A percentile compares a stretch with the other conserved stretches of the same genome.
Conservation (phyloP, 495 filamentous ascomycete species). For the Penicillium atrosanguineum region DNA sequence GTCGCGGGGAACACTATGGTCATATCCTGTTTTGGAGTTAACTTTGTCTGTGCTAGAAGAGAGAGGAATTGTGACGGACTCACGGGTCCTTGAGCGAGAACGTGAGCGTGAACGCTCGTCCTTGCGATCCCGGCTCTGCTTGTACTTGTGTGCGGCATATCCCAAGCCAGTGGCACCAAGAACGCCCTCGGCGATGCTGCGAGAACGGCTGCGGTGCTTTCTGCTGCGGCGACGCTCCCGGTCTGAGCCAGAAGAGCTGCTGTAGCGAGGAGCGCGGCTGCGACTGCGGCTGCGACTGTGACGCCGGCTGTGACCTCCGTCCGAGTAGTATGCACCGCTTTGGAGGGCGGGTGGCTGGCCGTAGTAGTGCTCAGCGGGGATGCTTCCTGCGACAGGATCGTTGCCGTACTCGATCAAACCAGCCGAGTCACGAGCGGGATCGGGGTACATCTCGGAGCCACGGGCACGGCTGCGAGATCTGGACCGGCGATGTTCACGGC, state of each 20-base stretch:
- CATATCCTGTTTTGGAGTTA: conserved; percentile 29
- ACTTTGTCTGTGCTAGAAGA: no score
- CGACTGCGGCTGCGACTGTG: conserved; percentile 29
- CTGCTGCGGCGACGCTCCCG: conserved; percentile 34
- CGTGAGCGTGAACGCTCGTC: conserved; percentile 39
- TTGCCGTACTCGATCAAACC: conserved; percentile 82
- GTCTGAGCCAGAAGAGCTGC: conserved; percentile 47
- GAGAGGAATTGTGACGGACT: conserved; percentile 6
- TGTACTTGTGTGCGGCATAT: conserved; percentile 67
- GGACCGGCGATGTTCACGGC: conserved; percentile 51
- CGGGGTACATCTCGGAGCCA: conserved; percentile 49
- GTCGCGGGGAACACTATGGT: conserved; percentile 34
- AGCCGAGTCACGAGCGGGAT: conserved; percentile 55
- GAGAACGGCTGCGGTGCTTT: conserved; percentile 62
- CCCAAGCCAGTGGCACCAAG: conserved; percentile 71
- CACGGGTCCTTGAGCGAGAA: conserved; percentile 6
- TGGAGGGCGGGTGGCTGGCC: conserved; percentile 39
- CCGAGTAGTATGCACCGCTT: conserved; percentile 40
- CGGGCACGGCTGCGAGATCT: conserved; percentile 55
- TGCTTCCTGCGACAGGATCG: conserved; percentile 56
- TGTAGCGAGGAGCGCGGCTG: conserved; percentile 36
- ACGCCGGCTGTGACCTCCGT: conserved; percentile 33
- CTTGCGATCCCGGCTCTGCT: conserved; percentile 61
- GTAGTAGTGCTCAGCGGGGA: conserved; percentile 50
- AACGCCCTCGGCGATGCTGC: conserved; percentile 65